A percentile compares a stretch with the other conserved stretches of the same genome.
These are phyloP conservation scores for Stagonosporopsis vannaccii DNA, from an alignment of 2,329 filamentous ascomycete species.

Conservation along the genomic window DNA sequence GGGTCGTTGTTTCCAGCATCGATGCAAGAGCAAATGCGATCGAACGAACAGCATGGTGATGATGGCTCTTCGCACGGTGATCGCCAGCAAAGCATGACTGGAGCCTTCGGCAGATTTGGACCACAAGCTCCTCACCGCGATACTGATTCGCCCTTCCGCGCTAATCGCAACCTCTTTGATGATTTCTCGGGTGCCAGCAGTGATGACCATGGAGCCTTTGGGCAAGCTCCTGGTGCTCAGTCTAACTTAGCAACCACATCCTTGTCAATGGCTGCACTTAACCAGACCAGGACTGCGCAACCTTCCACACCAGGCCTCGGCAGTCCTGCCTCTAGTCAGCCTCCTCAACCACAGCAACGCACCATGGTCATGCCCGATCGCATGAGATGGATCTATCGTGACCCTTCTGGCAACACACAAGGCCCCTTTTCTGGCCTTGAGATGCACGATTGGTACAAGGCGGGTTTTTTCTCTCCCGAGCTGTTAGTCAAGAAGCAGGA, in stretches of 20 bases:
- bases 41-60: constrained; percentile 62
- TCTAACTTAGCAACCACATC: constrained; percentile 40
- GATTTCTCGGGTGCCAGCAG: constrained; percentile 44
- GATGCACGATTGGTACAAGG: constrained; percentile 99
- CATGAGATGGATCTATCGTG: constrained; percentile 98
- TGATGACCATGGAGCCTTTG: constrained; percentile 40
- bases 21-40: constrained; percentile 91
- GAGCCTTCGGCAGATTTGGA: constrained; percentile 71
- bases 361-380: constrained; percentile 99
- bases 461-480: constrained; percentile 95
- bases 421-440: constrained; percentile 95
- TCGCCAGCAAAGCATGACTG: constrained; percentile 59
- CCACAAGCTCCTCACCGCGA: constrained; percentile 46
- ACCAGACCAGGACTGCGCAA: constrained; percentile 44
- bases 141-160: constrained; percentile 51
- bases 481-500: constrained; percentile 94
- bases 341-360: constrained; percentile 73
- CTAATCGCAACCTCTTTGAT: constrained; percentile 49
- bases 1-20: constrained; percentile 85
- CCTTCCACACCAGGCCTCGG: constrained; percentile 48
- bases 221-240: constrained; percentile 28
- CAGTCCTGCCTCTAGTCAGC: constrained; percentile 68
- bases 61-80: constrained; percentile 56
- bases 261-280: constrained; percentile 42
- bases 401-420: constrained; percentile 90